phyloP scores from a whole-genome alignment of 495 filamentous ascomycete species.

The Jackrogersella multiformis region DNA sequence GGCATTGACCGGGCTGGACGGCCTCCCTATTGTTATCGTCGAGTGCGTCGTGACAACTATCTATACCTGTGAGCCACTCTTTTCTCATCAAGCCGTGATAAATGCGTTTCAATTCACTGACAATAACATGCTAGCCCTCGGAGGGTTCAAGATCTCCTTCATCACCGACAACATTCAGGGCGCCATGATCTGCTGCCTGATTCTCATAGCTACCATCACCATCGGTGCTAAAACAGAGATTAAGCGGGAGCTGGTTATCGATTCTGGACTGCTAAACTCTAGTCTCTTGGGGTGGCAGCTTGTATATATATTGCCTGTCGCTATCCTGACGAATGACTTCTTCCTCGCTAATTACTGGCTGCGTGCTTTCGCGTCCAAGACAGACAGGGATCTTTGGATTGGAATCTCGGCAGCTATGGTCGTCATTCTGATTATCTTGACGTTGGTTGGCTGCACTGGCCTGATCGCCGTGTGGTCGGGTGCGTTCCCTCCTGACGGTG shows the following conservation, averaged over 20 bases:
- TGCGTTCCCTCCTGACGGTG: conserved; percentile 61
- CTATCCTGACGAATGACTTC: conserved; percentile 80
- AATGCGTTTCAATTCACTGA: conserved; percentile 13
- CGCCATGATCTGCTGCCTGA: conserved; percentile 72
- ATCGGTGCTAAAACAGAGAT: conserved; percentile 76
- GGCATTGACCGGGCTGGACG: conserved; percentile 74
- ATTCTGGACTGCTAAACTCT: conserved; percentile 67
- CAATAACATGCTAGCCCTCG: conserved; percentile 62
- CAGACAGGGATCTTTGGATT: conserved; percentile 77
- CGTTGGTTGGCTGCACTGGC: conserved; percentile 72
- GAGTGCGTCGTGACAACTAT: conserved; percentile 76
- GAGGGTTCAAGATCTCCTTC: conserved; percentile 80
- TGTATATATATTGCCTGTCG: conserved; percentile 78
- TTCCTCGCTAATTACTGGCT: conserved; percentile 83
- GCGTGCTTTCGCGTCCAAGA: conserved; percentile 80
- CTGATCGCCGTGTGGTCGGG: conserved; percentile 79
- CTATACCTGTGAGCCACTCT: conserved; percentile 70
- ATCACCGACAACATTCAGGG: conserved; percentile 82
- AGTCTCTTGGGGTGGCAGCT: conserved; percentile 79
- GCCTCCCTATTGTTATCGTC: conserved; percentile 76
- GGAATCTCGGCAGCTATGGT: conserved; percentile 71
- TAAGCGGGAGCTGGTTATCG: conserved; percentile 68
- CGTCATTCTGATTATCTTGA: conserved; percentile 68
- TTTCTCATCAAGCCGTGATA: background rate
- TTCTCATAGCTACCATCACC: conserved; percentile 74